These are phyloP conservation scores for Spongiforma sp. DNA, from an alignment of 1,284 basidiomycete genomes.

Conservation along the genomic window DNA sequence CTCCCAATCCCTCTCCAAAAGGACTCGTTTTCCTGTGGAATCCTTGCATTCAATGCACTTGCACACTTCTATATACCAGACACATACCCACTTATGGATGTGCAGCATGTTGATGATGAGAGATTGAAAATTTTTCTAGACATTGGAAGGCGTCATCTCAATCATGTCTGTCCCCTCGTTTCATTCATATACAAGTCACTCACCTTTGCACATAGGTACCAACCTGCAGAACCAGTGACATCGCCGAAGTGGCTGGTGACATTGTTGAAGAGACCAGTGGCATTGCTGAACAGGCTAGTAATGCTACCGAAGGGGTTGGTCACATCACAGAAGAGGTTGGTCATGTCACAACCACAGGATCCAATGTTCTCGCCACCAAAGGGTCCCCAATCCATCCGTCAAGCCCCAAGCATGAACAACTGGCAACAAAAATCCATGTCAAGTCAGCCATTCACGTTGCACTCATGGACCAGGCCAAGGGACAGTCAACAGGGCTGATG, in stretches of 20 bases:
- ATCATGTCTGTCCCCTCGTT: not conserved
- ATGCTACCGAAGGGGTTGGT: not conserved
- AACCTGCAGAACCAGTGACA: not conserved
- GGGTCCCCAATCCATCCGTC: not conserved
- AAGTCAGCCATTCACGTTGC: not conserved
- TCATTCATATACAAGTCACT: not conserved
- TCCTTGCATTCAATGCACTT: slow-evolving; percentile 1
- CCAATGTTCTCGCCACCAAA: not conserved
- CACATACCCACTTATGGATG: not conserved
- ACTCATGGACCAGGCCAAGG: not conserved
- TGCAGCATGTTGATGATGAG: not conserved
- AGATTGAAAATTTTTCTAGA: slow-evolving; percentile 2
- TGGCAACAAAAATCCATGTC: not conserved
- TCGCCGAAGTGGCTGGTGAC: not conserved
- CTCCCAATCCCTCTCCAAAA: not conserved
- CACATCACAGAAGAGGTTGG: not conserved
- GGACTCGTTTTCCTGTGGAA: slow-evolving; percentile 4
- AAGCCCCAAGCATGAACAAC: not conserved
- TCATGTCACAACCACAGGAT: not conserved
- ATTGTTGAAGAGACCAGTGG: not conserved
- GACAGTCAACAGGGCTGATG: not conserved
- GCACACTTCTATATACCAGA: slow-evolving; percentile 8
- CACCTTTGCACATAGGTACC: not conserved
- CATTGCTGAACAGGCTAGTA: not conserved
- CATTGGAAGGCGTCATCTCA: not conserved